Base-by-base conservation (phyloP, 345 rosid species). In the Noccaea bulbosa region DNA sequence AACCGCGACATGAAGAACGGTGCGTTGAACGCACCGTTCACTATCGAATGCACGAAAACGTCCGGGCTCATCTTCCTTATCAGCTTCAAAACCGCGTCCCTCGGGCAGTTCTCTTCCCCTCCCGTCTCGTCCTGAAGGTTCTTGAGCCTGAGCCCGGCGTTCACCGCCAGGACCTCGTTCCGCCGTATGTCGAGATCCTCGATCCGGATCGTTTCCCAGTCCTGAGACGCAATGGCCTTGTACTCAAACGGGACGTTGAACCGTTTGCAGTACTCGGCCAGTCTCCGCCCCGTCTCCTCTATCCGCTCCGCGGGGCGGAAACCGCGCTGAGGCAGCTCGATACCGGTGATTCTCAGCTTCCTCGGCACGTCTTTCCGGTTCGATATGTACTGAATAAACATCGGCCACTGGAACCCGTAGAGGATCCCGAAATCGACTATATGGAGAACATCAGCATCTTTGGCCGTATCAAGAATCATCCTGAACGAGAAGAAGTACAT, bases 401-500 rank as follows among this genome's bases (percentile, higher is more conserved):
- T 62, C 3, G 98, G 97, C 97, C 96, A 93, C 4, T 90, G 93
- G 67, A 88, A 93, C 63, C 98, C 98, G 51, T 84, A 90, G 7
- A 62, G 45, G 45, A 93, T 84, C 51, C 98, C 97, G 10, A 93
- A 93, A 76, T 93, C 96, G 27, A 90, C 61, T 34, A 93, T 71
- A 65, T 93, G 98, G 64, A 93, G 90, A 52, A 77, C 82, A 5
- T 63, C 24, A 15, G 88, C 83, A 12, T 73, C 83, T 48, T 73
- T 81, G 12, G 96, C 83, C 6, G 77, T 76, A 5, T 76, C 62
- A 50, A 65, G 54, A 51, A 93, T 85, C 78, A 60, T 85, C 52
- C 45, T 57, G 55, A 72, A 74, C 6, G 92, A 81, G 16, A 85
- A 93, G 60, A 73, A 12, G 27, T 88, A 81, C 22, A 89, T 50